phyloP scores from a whole-genome alignment of 768 basidiomycete genomes.

The Strobilomyces dryophilus region DNA sequence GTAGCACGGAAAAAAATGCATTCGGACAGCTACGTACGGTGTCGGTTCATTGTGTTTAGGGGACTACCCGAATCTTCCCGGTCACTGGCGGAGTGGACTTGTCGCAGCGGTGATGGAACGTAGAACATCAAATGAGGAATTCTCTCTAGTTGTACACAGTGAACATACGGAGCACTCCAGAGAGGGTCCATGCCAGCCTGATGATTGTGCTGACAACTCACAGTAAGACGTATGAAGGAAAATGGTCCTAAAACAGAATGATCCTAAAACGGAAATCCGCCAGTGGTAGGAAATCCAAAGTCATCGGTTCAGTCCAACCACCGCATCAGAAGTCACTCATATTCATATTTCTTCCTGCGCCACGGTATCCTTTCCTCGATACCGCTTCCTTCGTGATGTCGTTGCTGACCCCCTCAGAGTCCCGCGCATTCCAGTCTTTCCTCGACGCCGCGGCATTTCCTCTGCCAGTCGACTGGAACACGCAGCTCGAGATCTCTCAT shows the following conservation, averaged over 20 bases:
- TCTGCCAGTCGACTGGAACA: conserved; percentile 42
- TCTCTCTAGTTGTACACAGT: not conserved
- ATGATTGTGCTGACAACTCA: not conserved
- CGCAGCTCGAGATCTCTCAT: conserved; percentile 33
- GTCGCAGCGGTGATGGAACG: not conserved
- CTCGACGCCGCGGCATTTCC: conserved; percentile 45
- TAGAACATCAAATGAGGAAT: not conserved
- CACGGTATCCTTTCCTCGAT: not conserved
- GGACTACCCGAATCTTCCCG: not conserved
- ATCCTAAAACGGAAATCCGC: conserved; percentile 21
- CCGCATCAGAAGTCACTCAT: conserved; percentile 2
- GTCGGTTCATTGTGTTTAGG: not conserved
- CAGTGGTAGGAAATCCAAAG: conserved; percentile 19
- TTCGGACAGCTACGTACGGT: not conserved
- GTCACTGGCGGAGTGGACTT: not conserved
- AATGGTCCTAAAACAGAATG: conserved; percentile 15
- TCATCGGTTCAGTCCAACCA: conserved; percentile 14
- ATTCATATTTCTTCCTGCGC: not conserved
- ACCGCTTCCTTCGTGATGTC: conserved; percentile 39
- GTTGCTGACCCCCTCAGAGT: conserved; percentile 63
- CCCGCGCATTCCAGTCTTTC: conserved; percentile 65
- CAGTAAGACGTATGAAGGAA: not conserved
- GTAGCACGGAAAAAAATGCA: not conserved
- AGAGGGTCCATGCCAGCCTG: not conserved
- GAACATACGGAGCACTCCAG: not conserved